Conservation (phyloP, 2,329 filamentous ascomycete species). For the Epichloe amarillans region DNA sequence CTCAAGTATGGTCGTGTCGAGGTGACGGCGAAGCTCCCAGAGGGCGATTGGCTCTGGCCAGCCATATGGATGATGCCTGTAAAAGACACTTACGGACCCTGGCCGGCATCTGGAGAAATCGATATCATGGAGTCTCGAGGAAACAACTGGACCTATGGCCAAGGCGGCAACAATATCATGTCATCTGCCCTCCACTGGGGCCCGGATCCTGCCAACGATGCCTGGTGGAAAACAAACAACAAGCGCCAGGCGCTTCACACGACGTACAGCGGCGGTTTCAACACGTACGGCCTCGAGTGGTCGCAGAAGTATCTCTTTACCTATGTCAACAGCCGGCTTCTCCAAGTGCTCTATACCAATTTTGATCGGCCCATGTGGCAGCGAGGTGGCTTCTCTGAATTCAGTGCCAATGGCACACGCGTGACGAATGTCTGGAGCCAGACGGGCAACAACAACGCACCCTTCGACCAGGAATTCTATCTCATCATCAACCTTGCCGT, state of each 20-base stretch:
- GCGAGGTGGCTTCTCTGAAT: constrained; percentile 50
- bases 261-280: constrained; percentile 54
- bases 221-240: constrained; percentile 72
- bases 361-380: constrained; percentile 57
- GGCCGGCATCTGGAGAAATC: constrained; percentile 73
- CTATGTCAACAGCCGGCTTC: constrained; percentile 66
- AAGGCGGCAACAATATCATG: constrained; percentile 71
- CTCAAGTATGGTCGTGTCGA: constrained; percentile 77
- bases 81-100: constrained; percentile 56
- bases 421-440: constrained; percentile 50
- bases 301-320: constrained; percentile 80
- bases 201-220: constrained; percentile 57
- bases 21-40: constrained; percentile 61
- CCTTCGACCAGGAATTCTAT: constrained; percentile 66
- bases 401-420: constrained; percentile 51
- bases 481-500: constrained; percentile 66
- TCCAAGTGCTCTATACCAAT: constrained; percentile 69
- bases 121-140: constrained; percentile 72
- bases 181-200: constrained; percentile 76
- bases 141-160: constrained; percentile 63
- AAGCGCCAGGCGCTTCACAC: constrained; percentile 64
- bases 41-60: constrained; percentile 27
- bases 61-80: constrained; percentile 58
- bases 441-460: constrained; percentile 48
- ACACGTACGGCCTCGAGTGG: constrained; percentile 77